These are phyloP conservation scores for Parathielavia appendiculata DNA, from an alignment of 495 filamentous ascomycete genomes.

Conservation along the genomic window DNA sequence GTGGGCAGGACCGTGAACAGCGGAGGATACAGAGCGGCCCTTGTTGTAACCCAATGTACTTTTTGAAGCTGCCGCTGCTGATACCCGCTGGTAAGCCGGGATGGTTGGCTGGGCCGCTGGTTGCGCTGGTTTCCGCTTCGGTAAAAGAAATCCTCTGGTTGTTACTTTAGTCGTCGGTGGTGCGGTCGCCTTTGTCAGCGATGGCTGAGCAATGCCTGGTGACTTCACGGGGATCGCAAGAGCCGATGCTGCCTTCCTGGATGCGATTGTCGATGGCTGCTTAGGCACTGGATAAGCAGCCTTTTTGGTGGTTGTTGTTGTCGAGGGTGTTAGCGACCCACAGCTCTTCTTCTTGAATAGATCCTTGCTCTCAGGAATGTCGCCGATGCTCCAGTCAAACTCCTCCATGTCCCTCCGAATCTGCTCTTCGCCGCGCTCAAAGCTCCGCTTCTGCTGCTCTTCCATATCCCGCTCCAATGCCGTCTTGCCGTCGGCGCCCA, in stretches of 20 bases:
- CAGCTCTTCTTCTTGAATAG: slow-evolving; percentile 31
- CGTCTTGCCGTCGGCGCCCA: slow-evolving; percentile 64
- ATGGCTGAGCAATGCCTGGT: slow-evolving; percentile 29
- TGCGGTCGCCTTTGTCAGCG: slow-evolving; percentile 22
- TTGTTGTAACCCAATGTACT: slow-evolving; percentile 78
- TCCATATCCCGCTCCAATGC: slow-evolving; percentile 56
- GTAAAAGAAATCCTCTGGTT: slow-evolving; percentile 29
- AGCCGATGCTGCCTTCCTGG: slow-evolving; percentile 38
- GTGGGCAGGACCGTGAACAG: slow-evolving; percentile 29
- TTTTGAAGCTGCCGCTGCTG: slow-evolving; percentile 59
- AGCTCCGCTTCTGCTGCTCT: slow-evolving; percentile 47
- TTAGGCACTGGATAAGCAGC: slow-evolving; percentile 24
- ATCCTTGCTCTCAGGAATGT: slow-evolving; percentile 32
- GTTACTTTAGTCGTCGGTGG: slow-evolving; percentile 34
- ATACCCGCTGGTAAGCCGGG: slow-evolving; percentile 48
- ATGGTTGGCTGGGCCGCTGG: slow-evolving; percentile 37
- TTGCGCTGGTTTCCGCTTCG: slow-evolving; percentile 40
- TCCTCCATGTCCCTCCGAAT: slow-evolving; percentile 54
- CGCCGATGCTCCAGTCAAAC: slow-evolving; percentile 48
- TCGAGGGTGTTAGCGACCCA: slow-evolving; percentile 18
- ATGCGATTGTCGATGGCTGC: slow-evolving; percentile 39
- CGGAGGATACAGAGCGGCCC: slow-evolving; percentile 58
- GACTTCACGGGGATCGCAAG: slow-evolving; percentile 38
- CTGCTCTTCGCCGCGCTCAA: slow-evolving; percentile 55
- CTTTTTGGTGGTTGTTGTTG: slow-evolving; percentile 22